Base-by-base conservation (phyloP, 2,329 filamentous ascomycete genomes). In the Didymella arachidicola region DNA sequence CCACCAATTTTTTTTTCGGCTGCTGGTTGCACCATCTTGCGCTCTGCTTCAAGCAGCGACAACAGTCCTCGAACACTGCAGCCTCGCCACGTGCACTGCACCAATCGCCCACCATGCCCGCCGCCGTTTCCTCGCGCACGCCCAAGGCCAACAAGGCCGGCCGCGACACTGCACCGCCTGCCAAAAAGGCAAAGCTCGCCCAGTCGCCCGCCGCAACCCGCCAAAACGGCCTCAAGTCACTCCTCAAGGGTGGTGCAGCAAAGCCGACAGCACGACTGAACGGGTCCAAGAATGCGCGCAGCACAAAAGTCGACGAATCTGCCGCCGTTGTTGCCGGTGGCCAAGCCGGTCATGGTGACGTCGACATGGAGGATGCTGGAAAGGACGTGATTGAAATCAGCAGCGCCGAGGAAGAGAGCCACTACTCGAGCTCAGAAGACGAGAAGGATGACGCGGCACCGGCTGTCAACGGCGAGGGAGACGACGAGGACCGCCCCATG, bases 261-360 rank as follows among this genome's bases (percentile, higher is more conserved):
- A 78, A 78, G 66, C 70, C 80, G 4, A 80, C 81, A 3, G 82
- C 80, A 18, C 79, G 81, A 53, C 80, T 83, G 55, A 87, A 85
- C 67, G 83, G 84, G 26, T 75, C 80, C 25, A 84, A 82, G 66
- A 78, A 81, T 60, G 70, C 79, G 47, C 80, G 79, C 42, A 81
- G 82, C 63, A 80, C 78, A 57, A 80, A 82, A 39, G 81, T 88
- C 32, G 82, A 88, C 70, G 86, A 89, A 62, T 82, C 84, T 30
- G 81, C 79, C 53, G 79, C 84, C 11, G 79, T 83, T 2, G 83
- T 89, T 11, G 80, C 82, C 46, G 80, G 79, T 32, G 76, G 83
- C 46, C 78, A 79, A 38, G 79, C 81, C 38, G 78, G 80, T 30
- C 75, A 79, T 57, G 79, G 74, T 67, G 76, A 76, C 66, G 76